Evolutionary conservation across 73 alveolate species (phyloP).

Genomic region (Durusdinium trenchii): DNA sequence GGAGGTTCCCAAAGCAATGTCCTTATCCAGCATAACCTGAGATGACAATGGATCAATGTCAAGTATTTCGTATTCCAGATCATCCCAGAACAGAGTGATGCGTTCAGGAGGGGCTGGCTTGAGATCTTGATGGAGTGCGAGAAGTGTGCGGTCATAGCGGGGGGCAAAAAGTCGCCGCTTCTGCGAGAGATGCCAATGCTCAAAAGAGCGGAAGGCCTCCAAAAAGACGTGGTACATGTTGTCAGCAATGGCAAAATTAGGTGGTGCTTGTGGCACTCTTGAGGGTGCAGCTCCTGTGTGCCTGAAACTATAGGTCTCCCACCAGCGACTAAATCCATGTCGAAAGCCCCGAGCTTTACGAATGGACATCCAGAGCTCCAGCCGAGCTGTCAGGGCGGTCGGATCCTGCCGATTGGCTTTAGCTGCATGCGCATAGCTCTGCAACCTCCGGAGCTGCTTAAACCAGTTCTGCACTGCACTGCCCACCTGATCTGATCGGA

Average conservation of each 20-base stretch:
- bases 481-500: no score
- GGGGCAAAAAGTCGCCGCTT: not conserved
- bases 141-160: not conserved
- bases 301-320: no score
- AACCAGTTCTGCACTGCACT: no score
- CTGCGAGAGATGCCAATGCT: not conserved
- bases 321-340: no score
- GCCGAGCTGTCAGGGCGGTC: no score
- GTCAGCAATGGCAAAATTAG: not conserved
- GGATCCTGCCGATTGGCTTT: no score
- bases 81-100: not conserved
- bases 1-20: not conserved
- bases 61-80: not conserved
- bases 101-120: not conserved
- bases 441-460: no score
- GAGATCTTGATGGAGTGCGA: not conserved
- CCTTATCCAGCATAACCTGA: not conserved
- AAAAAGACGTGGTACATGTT: not conserved
- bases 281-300: not conserved
- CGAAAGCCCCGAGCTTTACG: no score
- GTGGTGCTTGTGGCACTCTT: not conserved
- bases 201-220: not conserved
- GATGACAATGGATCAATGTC: not conserved
- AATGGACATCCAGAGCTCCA: no score
- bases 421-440: no score